Evolutionary conservation across 2,329 filamentous ascomycete genomes (phyloP).

Genomic region (Sporothrix variecibatus): DNA sequence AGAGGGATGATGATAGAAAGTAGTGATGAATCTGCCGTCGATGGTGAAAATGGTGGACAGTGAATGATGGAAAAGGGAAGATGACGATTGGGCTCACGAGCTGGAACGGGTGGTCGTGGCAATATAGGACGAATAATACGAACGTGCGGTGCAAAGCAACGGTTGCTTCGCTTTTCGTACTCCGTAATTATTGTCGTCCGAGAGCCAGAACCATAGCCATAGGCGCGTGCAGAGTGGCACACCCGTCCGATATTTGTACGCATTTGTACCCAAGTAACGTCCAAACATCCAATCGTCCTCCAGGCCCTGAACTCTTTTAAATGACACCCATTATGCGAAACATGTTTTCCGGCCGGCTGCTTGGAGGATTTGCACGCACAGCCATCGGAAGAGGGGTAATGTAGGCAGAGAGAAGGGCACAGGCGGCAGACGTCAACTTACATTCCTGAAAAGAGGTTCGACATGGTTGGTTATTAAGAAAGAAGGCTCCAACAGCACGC

Average conservation of each 20-base stretch:
- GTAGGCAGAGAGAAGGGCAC: not conserved
- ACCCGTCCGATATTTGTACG: not conserved
- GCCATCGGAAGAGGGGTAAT: not conserved
- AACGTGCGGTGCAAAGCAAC: conserved; percentile 2
- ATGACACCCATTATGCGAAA: conserved; percentile 15
- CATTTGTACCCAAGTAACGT: not conserved
- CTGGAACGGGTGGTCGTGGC: not conserved
- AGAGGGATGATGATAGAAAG: not conserved
- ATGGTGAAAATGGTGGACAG: not conserved
- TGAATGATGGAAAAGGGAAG: not conserved
- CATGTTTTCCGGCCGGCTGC: conserved; percentile 17
- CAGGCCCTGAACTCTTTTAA: not conserved
- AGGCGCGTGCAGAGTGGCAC: not conserved
- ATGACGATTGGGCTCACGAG: not conserved
- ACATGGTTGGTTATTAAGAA: conserved; percentile 35
- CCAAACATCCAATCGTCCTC: not conserved
- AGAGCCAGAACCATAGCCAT: not conserved
- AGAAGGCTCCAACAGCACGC: conserved; percentile 14
- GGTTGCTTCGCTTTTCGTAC: not conserved
- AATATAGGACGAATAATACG: conserved; percentile 11
- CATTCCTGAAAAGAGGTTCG: conserved; percentile 35
- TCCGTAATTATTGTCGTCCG: not conserved
- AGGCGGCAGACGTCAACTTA: conserved; percentile 25
- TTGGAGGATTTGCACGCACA: conserved; percentile 13
- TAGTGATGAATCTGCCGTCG: not conserved